Evolutionary conservation across 257 asterid genomes (phyloP).

Genomic region (Anisodus acutangulus): DNA sequence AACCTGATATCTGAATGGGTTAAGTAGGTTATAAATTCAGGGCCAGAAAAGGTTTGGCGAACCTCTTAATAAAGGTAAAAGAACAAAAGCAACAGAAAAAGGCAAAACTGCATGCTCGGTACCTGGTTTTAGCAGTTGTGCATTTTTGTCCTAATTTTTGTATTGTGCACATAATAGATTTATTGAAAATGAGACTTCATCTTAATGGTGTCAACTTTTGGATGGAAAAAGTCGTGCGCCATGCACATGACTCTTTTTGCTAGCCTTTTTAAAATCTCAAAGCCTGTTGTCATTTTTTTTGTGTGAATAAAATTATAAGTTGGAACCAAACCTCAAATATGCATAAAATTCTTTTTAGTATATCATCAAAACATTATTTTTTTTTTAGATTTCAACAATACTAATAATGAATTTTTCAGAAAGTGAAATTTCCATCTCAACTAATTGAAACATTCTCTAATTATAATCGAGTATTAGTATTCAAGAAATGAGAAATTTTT

Average conservation of each 20-base stretch:
- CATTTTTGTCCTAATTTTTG: not conserved
- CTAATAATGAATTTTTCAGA: not conserved
- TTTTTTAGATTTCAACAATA: not conserved
- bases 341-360: not conserved
- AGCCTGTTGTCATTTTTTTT: not conserved
- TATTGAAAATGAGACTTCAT: not conserved
- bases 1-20: not conserved
- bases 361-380: not conserved
- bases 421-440: not conserved
- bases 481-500: not conserved
- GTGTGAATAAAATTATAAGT: not conserved
- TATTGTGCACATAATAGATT: not conserved
- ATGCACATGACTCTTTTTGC: not conserved
- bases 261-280: not conserved
- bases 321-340: not conserved
- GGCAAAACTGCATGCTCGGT: not conserved
- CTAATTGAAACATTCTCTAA: not conserved
- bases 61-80: not conserved
- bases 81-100: not conserved
- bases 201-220: not conserved
- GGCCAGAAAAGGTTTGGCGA: not conserved
- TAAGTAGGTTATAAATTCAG: not conserved
- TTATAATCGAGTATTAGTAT: not conserved
- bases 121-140: not conserved
- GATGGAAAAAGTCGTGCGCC: not conserved